Percentiles rank a stretch among this genome's conserved stretches.
Conservation (phyloP, 805 yeast genomes). For the Wickerhamiella sorbophila region DNA sequence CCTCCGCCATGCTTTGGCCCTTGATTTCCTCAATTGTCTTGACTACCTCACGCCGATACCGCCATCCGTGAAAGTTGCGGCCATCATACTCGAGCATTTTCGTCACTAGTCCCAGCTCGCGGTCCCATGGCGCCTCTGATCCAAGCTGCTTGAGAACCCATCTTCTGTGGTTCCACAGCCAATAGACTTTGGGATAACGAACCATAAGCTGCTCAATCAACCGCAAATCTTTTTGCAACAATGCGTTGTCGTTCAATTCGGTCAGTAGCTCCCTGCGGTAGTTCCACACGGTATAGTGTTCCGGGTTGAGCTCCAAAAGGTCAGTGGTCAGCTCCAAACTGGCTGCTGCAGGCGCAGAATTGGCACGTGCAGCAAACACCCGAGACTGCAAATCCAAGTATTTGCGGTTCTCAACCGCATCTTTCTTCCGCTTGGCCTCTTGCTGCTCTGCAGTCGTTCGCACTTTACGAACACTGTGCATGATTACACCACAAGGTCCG, state of each 20-base stretch:
- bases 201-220: constrained; percentile 47
- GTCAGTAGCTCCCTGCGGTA: constrained; percentile 59
- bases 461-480: constrained; percentile 61
- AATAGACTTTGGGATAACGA: constrained; percentile 74
- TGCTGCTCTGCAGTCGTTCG: constrained; percentile 42
- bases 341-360: constrained; percentile 21
- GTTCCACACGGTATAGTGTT: constrained; percentile 83
- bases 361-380: constrained; percentile 23
- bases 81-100: constrained; percentile 57
- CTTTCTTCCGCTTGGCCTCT: constrained; percentile 38
- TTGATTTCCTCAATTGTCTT: constrained; percentile 21
- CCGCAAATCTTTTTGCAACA: constrained; percentile 42
- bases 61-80: constrained; percentile 94
- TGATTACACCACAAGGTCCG: constrained; percentile 2
- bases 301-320: constrained; percentile 60
- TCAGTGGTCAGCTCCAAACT: constrained; percentile 41
- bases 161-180: constrained; percentile 90
- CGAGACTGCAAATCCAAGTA: constrained; percentile 36
- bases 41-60: constrained; percentile 67
- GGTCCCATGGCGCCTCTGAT: constrained; percentile 41
- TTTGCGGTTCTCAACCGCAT: constrained; percentile 42
- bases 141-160: constrained; percentile 48
- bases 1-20: constrained; percentile 23
- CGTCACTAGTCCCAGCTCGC: constrained; percentile 55
- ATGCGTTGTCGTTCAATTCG: constrained; percentile 19